Conservation (phyloP, 2,329 filamentous ascomycete genomes). For the Leptosphaerulina australis region DNA sequence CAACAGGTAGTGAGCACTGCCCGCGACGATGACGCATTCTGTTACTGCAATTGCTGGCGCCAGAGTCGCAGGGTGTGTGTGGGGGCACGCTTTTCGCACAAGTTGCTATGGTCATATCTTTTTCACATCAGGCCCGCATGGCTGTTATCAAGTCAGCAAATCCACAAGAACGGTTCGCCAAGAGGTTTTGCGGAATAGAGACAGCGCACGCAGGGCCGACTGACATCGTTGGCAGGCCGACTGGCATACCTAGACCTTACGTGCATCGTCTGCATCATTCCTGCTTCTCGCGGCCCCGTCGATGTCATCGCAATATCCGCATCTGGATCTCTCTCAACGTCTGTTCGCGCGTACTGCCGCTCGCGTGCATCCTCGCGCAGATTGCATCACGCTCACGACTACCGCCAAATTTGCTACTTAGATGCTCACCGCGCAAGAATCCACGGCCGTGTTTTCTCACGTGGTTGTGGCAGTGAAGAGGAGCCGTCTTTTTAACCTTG, state of each 20-base stretch:
- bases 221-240: slow-evolving; percentile 13
- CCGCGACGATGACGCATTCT: background rate
- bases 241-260: slow-evolving; percentile 20
- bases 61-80: slow-evolving; percentile 23
- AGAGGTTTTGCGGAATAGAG: slow-evolving; percentile 32
- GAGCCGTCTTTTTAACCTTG: slow-evolving; percentile 22
- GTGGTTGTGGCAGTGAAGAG: slow-evolving; percentile 16
- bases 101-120: slow-evolving; percentile 42
- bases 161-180: slow-evolving; percentile 41
- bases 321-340: slow-evolving; percentile 19
- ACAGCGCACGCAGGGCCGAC: slow-evolving; percentile 25
- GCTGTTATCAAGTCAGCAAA: slow-evolving; percentile 41
- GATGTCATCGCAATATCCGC: slow-evolving; percentile 35
- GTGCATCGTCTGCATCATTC: slow-evolving; percentile 32
- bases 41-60: slow-evolving; percentile 4
- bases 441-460: slow-evolving; percentile 23
- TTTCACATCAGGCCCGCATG: slow-evolving; percentile 38
- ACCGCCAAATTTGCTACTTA: slow-evolving; percentile 4
- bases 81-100: slow-evolving; percentile 23
- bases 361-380: slow-evolving; percentile 28
- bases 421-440: slow-evolving; percentile 17
- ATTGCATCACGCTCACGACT: slow-evolving; percentile 23
- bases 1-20: slow-evolving; percentile 2
- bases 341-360: slow-evolving; percentile 20
- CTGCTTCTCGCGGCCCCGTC: slow-evolving; percentile 26